Evolutionary conservation across 2,329 filamentous ascomycete genomes (phyloP), one percentile per base, ranked within the genome.

Genomic region (Talaromyces amestolkiae): DNA sequence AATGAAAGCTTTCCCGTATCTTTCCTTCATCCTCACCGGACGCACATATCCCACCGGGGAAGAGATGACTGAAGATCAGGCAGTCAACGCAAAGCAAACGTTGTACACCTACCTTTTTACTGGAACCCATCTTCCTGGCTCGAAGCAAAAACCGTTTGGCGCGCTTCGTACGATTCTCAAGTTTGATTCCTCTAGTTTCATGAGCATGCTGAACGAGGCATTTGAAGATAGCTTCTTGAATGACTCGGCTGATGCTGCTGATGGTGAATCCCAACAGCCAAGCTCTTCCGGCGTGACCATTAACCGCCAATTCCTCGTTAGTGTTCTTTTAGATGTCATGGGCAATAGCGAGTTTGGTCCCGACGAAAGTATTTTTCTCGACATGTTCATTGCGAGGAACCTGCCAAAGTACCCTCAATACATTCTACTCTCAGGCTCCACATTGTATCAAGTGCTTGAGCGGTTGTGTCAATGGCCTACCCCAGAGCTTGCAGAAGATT

Each of bases 361-460:
- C 0, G 87, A 91, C 67, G 93, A 98, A 73, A 93, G 91, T 13
- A 91, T 99, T 64, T 99, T 97, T 77, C 85, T 99, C 53, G 93
- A 99, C 78, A 99, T 99, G 93, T 99, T 99, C 74, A 91, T 99
- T 74, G 94, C 95, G 19, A 88, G 95, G 64, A 99, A 97, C 74
- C 81, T 99, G 59, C 92, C 96, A 3, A 99, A 99, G 76, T 99
- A 97, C 73, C 93, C 93, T 0, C 94, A 98, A 75, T 97, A 97
- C 73, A 89, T 99, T 60, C 85, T 98, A 11, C 87, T 99, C 56
- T 91, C 94, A 0, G 95, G 93, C 19, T 93, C 91, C 2, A 90
- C 91, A 1, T 83, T 99, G 0, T 91, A 93, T 66, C 89, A 88
- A 66, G 89, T 97, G 10, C 83, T 99, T 31, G 83, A 87, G 43